A percentile compares a stretch with the other conserved stretches of the same genome.
Conservation (phyloP, 2,329 filamentous ascomycete genomes). For the Cladosporium sp. region DNA sequence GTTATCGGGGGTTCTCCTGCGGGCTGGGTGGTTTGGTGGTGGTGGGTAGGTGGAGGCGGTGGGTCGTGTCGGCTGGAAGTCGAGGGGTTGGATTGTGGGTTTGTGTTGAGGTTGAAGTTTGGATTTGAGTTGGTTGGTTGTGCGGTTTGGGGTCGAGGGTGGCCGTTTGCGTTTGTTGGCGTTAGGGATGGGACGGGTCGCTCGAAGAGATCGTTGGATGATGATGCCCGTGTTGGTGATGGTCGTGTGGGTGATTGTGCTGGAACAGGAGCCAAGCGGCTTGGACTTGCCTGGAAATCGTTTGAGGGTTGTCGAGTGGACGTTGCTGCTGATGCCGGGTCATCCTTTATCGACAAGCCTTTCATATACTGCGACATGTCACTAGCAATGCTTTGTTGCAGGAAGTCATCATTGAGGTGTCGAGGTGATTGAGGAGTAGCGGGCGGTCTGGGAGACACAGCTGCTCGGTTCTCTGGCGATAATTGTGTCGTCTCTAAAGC, state of each 20-base stretch:
- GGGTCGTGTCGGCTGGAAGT: slow-evolving; percentile 11
- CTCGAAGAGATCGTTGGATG: slow-evolving; percentile 10
- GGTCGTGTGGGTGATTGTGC: neutral
- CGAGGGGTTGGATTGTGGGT: neutral
- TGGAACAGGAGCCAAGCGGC: neutral
- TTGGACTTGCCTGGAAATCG: neutral
- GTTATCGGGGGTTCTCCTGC: slow-evolving; percentile 7
- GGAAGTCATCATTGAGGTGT: slow-evolving; percentile 41
- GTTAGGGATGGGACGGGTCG: slow-evolving; percentile 13
- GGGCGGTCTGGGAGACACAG: slow-evolving; percentile 29
- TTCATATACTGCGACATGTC: slow-evolving; percentile 39
- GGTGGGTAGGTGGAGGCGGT: slow-evolving; percentile 3
- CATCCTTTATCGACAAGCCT: slow-evolving; percentile 29
- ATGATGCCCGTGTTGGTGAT: neutral
- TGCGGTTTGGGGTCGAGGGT: neutral
- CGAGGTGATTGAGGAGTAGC: slow-evolving; percentile 30
- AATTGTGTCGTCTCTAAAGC: slow-evolving; percentile 32
- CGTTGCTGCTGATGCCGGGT: slow-evolving; percentile 20
- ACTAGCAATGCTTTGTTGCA: slow-evolving; percentile 46
- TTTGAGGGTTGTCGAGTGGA: slow-evolving; percentile 19
- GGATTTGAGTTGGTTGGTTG: neutral
- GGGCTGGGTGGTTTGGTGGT: slow-evolving; percentile 1
- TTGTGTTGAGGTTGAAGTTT: neutral
- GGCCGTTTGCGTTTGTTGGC: slow-evolving; percentile 4
- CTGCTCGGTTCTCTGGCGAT: slow-evolving; percentile 23